These are phyloP conservation scores for Cladophialophora yegresii DNA, from an alignment of 2,329 filamentous ascomycete species.

Conservation along the genomic window DNA sequence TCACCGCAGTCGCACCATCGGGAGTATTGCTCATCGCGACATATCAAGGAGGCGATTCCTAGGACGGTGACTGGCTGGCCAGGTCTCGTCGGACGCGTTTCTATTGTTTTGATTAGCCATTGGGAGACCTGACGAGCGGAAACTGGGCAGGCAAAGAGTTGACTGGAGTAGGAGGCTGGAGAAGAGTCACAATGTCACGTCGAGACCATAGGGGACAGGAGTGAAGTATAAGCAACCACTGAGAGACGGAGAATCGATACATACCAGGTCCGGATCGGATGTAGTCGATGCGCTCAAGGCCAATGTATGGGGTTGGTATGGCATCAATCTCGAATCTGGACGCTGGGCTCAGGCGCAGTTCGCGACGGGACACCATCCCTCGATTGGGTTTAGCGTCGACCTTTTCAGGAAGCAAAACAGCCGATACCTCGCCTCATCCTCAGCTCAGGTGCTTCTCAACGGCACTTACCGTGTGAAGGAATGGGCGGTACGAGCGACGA, in stretches of 20 bases:
- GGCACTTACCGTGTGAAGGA: background rate
- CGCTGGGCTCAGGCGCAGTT: constrained; percentile 24
- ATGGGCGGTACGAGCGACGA: background rate
- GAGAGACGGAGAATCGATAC: constrained; percentile 19
- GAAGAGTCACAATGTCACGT: constrained; percentile 8
- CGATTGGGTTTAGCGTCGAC: constrained; percentile 21
- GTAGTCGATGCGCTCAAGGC: constrained; percentile 26
- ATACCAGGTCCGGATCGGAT: constrained; percentile 30
- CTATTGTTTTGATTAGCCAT: constrained; percentile 29
- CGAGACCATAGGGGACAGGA: constrained; percentile 5
- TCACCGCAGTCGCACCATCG: constrained; percentile 29
- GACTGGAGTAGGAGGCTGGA: constrained; percentile 11
- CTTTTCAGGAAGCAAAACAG: background rate
- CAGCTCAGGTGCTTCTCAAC: background rate
- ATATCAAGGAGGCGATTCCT: constrained; percentile 21
- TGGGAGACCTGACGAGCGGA: constrained; percentile 14
- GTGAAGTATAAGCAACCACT: background rate
- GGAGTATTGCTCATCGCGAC: constrained; percentile 32
- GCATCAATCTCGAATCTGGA: constrained; percentile 17
- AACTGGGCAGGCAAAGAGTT: constrained; percentile 7
- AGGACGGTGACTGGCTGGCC: constrained; percentile 2
- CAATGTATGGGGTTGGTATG: constrained; percentile 28
- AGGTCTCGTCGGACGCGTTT: constrained; percentile 25
- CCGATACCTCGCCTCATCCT: constrained; percentile 9
- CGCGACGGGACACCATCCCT: constrained; percentile 18